Conservation (phyloP, 2,329 filamentous ascomycete genomes). For the Cytospora paraplurivora region DNA sequence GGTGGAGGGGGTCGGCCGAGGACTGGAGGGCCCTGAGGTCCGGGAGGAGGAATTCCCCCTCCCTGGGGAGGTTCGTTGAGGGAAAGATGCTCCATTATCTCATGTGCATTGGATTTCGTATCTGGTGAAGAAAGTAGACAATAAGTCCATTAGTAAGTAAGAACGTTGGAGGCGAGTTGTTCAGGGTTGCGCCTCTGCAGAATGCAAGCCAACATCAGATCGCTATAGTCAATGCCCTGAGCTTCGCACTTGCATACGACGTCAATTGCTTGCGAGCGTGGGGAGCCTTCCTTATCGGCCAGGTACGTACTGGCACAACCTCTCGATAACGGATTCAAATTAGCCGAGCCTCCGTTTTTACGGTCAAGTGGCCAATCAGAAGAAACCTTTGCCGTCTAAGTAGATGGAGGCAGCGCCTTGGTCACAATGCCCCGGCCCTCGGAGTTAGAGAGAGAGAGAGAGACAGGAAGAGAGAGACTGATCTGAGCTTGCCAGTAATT, state of each 20-base stretch:
- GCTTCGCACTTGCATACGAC: background rate
- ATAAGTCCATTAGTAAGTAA: slow-evolving; percentile 24
- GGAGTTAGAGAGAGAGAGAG: too few species aligned
- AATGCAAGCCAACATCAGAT: background rate
- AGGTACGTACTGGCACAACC: slow-evolving; percentile 12
- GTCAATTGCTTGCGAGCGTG: slow-evolving; percentile 13
- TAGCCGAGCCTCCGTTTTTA: slow-evolving; percentile 20
- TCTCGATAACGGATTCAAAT: slow-evolving; percentile 18
- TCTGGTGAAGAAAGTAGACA: slow-evolving; percentile 17
- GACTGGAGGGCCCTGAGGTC: slow-evolving; percentile 32
- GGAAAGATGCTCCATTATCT: slow-evolving; percentile 56
- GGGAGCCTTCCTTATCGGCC: slow-evolving; percentile 14
- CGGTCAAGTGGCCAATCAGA: slow-evolving; percentile 17
- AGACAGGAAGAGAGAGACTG: slow-evolving; percentile 10
- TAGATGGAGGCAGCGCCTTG: slow-evolving; percentile 10
- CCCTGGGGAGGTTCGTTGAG: slow-evolving; percentile 50
- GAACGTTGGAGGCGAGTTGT: background rate
- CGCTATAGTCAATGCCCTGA: slow-evolving; percentile 11
- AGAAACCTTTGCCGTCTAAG: background rate
- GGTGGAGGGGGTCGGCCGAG: slow-evolving; percentile 34
- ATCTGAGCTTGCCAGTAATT: slow-evolving; percentile 21
- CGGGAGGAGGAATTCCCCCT: slow-evolving; percentile 35
- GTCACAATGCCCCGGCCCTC: slow-evolving; percentile 16
- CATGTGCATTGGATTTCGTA: slow-evolving; percentile 32
- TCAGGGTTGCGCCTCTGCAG: slow-evolving; percentile 5